Base-by-base conservation (phyloP, 2,329 filamentous ascomycete species). In the Aspergillus fumigatiaffinis region DNA sequence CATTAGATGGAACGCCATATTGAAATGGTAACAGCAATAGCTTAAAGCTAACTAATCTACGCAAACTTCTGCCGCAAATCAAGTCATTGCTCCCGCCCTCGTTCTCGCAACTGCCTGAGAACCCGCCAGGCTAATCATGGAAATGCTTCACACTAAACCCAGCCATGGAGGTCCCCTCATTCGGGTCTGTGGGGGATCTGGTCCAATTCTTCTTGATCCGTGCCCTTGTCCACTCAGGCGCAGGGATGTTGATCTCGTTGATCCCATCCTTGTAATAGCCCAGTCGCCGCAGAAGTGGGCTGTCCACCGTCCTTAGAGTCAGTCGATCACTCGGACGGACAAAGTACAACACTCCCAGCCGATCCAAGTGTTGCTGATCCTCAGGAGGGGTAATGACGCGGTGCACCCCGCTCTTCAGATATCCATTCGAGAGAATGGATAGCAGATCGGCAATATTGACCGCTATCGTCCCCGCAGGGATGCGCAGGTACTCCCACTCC, bases 401-500 rank as follows among this genome's bases (percentile, higher is more conserved):
- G 57, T 82, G 79, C 21, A 79, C 71, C 0, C 71, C 77, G 29
- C 71, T 76, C 65, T 80, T 80, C 50, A 82, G 63, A 55, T 77
- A 81, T 0, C 79, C 79, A 20, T 79, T 79, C 0, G 80, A 81
- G 9, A 81, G 57, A 50, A 78, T 76, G 20, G 75, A 76, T 12
- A 83, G 64, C 0, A 79, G 76, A 59, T 83, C 80, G 5, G 77
- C 78, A 0, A 81, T 74, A 55, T 82, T 83, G 25, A 82, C 79
- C 0, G 78, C 79, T n/a, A 82, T 72, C 5, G 73, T 78, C 0
- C 75, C 80, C 1, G 77, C 71, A 0, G 77, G 71, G 0, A 80
- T 77, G 41, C 75, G 76, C 0, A 80, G 76, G 65, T 75, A 82
- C 46, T 78, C 80, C 80, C 80, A 83, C 1, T 76, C 62, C 0